Base-by-base conservation (phyloP, 1,139 yeast species). In the Magnusiomyces tetraspermus region DNA sequence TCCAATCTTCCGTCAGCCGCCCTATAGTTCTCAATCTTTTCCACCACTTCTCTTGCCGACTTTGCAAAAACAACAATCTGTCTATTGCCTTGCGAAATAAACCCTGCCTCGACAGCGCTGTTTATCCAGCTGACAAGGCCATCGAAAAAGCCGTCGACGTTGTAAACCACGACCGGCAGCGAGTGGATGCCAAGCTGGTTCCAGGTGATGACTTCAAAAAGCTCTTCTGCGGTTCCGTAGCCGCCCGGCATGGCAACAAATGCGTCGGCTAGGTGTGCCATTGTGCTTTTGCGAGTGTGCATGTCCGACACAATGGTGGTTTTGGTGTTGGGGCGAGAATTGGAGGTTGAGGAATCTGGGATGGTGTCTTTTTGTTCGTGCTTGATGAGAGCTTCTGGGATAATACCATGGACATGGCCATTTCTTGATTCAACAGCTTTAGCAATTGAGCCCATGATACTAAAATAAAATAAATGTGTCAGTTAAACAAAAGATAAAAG, bases 221-320 rank as follows among this genome's bases (percentile, higher is more conserved):
- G 75, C 70, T 88, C 96, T 69, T 88, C 96, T 63, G 87, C 71
- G 2, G 96, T 87, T 52, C 96, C 96, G 66, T 82, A 87, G 13
- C 96, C 96, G 57, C 96, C 96, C 17, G 96, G 96, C 70, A 88
- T 74, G 0, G 96, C 95, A 51, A 88, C 79, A 67, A 88, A 88
- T 0, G 94, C 95, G 60, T 82, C 81, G 15, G 94, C 82, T 67
- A 84, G 89, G 63, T 79, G 77, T 19, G 90, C 95, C 96, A 88
- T 88, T 73, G 85, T 65, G 65, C 83, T 76, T 72, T 88, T 88
- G 65, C 96, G 77, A 2, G 95, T 84, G 69, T 88, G 96, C 96
- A 88, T 88, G 64, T 87, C 95, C 53, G 79, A 77, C 3, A 88
- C 96, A 61, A 88, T 73, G 0, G 90, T 83, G 17, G 95, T 85